Evolutionary conservation across 768 basidiomycete genomes (phyloP).

Genomic region (Suillus luteus): DNA sequence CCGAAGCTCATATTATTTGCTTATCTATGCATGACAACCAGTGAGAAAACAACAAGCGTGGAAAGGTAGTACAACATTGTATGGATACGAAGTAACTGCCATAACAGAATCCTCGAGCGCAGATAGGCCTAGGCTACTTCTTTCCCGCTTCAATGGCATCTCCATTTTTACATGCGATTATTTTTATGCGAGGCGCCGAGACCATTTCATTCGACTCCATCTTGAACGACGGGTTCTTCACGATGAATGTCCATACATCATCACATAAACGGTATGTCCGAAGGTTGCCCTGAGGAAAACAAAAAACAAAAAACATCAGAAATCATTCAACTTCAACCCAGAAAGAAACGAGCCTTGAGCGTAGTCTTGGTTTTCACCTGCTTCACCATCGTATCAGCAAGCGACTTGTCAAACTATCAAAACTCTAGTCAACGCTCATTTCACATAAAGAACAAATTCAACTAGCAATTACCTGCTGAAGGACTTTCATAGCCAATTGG

Average conservation of each 20-base stretch:
- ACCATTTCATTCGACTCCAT: constrained; percentile 90
- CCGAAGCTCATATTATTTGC: background rate
- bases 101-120: background rate
- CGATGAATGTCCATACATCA: constrained; percentile 99
- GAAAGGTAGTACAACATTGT: constrained; percentile 29
- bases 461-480: constrained; percentile 74
- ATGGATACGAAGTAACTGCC: constrained; percentile 24
- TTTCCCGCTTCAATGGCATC: constrained; percentile 84
- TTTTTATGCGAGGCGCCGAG: constrained; percentile 81
- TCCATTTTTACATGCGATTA: constrained; percentile 97
- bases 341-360: constrained; percentile 64
- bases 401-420: constrained; percentile 89
- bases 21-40: constrained; percentile 5
- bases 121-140: constrained; percentile 40
- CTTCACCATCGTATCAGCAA: constrained; percentile 91
- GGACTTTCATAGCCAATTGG: constrained; percentile 97
- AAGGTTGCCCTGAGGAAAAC: constrained; percentile 69
- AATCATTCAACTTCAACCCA: constrained; percentile 8
- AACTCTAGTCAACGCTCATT: constrained; percentile 4
- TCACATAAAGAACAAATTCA: constrained; percentile 7
- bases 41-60: constrained; percentile 4
- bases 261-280: constrained; percentile 92
- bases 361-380: constrained; percentile 94
- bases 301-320: constrained; percentile 7
- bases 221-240: constrained; percentile 91